Conservation (phyloP, 108 stramenopile genomes). For the Fistulifera pelliculosa region DNA sequence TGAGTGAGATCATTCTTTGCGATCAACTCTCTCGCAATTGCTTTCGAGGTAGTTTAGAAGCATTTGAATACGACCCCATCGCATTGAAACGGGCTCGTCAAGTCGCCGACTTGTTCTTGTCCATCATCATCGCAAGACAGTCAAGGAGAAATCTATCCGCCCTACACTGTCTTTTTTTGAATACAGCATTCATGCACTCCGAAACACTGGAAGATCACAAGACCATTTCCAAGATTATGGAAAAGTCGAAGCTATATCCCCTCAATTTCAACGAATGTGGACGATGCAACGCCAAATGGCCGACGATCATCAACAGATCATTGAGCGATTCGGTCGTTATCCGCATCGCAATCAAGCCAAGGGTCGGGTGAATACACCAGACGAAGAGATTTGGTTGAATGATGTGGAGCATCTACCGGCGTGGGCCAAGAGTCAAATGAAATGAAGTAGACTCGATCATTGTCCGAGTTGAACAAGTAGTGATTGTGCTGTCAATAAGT, state of each 20-base stretch:
- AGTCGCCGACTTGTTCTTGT: slow-evolving; percentile 2
- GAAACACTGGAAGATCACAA: slow-evolving; percentile 35
- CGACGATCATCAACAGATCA: slow-evolving; percentile 37
- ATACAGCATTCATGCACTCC: slow-evolving; percentile 44
- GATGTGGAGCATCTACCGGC: slow-evolving; percentile 28
- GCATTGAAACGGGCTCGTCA: slow-evolving; percentile 18
- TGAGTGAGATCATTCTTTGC: slow-evolving; percentile 51
- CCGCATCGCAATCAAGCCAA: slow-evolving; percentile 52
- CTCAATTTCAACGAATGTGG: background rate
- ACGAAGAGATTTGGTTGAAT: slow-evolving; percentile 48
- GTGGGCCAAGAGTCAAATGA: slow-evolving; percentile 33
- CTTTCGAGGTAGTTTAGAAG: slow-evolving; percentile 52
- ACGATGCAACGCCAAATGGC: slow-evolving; percentile 7
- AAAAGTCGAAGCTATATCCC: background rate
- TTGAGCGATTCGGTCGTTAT: slow-evolving; percentile 69
- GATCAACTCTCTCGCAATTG: slow-evolving; percentile 65
- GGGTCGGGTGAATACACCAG: slow-evolving; percentile 36
- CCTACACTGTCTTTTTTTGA: slow-evolving; percentile 30
- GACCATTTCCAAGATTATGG: background rate
- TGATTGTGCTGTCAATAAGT: too few species aligned
- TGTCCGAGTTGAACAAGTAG: too few species aligned
- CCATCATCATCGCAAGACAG: too few species aligned
- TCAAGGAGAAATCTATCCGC: slow-evolving; percentile 17
- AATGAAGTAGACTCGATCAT: too few species aligned
- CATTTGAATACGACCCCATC: slow-evolving; percentile 46